These are phyloP conservation scores for Madurella fahalii DNA, from an alignment of 2,329 filamentous ascomycete genomes.

Conservation along the genomic window DNA sequence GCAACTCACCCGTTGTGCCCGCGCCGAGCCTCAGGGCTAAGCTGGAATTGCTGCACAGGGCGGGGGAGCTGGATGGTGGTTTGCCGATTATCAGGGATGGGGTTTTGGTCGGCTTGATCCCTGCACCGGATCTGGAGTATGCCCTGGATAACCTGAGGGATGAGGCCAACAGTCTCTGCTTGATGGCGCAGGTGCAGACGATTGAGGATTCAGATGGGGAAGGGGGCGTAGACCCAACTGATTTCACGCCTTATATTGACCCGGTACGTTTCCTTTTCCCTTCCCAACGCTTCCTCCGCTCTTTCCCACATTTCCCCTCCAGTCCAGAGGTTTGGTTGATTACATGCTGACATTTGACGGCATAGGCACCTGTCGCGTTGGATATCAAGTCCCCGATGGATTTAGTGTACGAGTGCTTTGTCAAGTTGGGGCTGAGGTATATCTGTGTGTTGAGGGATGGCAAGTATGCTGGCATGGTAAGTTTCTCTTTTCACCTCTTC, in stretches of 20 bases:
- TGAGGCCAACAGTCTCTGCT: conserved; percentile 68
- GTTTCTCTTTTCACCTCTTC: conserved; percentile 28
- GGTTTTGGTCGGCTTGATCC: conserved; percentile 83
- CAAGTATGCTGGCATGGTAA: conserved; percentile 80
- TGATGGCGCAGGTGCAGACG: conserved; percentile 69
- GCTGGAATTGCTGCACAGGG: conserved; percentile 74
- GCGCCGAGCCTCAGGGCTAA: conserved; percentile 74
- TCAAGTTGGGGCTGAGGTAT: conserved; percentile 87
- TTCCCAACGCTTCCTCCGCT: not conserved
- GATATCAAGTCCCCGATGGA: conserved; percentile 91
- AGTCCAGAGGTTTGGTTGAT: not conserved
- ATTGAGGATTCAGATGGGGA: conserved; percentile 60
- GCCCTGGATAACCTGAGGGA: conserved; percentile 80
- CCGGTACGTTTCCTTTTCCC: conserved; percentile 46
- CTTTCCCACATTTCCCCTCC: too few species aligned
- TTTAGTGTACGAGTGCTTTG: conserved; percentile 92
- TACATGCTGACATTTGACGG: conserved; percentile 26
- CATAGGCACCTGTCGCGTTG: conserved; percentile 71
- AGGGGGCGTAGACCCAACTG: conserved; percentile 60
- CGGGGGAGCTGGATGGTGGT: conserved; percentile 88
- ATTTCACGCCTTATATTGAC: conserved; percentile 90
- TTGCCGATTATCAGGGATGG: conserved; percentile 78
- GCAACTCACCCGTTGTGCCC: conserved; percentile 71
- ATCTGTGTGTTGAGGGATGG: conserved; percentile 85
- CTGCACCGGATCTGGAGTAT: conserved; percentile 88